These are phyloP conservation scores for Botrytis aclada DNA, from an alignment of 2,329 filamentous ascomycete genomes.

Conservation along the genomic window DNA sequence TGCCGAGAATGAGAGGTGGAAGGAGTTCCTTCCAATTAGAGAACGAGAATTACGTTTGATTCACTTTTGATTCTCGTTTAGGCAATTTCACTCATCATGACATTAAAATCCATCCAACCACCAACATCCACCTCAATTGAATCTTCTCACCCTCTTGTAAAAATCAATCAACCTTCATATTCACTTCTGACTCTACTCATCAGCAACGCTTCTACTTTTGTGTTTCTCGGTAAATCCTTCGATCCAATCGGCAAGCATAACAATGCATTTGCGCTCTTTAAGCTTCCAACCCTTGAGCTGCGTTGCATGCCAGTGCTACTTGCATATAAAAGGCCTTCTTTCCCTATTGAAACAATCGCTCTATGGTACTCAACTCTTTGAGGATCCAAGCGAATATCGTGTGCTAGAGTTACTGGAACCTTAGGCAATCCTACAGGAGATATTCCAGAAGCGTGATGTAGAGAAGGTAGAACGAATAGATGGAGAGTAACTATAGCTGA, in stretches of 20 bases:
- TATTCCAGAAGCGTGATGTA: slow-evolving; percentile 75
- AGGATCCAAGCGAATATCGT: slow-evolving; percentile 73
- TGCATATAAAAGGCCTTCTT: slow-evolving; percentile 68
- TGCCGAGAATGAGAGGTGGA: not conserved
- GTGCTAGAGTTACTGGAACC: slow-evolving; percentile 67
- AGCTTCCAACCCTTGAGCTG: slow-evolving; percentile 84
- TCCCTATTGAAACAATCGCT: slow-evolving; percentile 64
- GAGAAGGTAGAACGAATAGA: slow-evolving; percentile 83
- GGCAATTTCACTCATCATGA: not conserved
- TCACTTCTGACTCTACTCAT: slow-evolving; percentile 53
- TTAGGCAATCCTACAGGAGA: slow-evolving; percentile 65
- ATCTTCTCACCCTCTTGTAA: not conserved
- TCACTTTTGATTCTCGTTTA: not conserved
- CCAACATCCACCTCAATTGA: not conserved
- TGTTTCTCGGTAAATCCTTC: slow-evolving; percentile 64
- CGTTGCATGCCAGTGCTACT: slow-evolving; percentile 85
- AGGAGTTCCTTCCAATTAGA: not conserved
- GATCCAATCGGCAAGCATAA: slow-evolving; percentile 68
- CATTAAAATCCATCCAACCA: not conserved
- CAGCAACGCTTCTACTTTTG: slow-evolving; percentile 72
- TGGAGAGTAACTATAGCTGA: slow-evolving; percentile 91
- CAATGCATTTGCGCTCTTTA: slow-evolving; percentile 84
- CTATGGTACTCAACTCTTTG: slow-evolving; percentile 84
- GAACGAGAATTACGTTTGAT: not conserved
- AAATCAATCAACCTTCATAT: slow-evolving; percentile 22